Evolutionary conservation across 176 grass and related monocot genomes (phyloP), one percentile per base, ranked within the genome.

Genomic region (Thalia dealbata): DNA sequence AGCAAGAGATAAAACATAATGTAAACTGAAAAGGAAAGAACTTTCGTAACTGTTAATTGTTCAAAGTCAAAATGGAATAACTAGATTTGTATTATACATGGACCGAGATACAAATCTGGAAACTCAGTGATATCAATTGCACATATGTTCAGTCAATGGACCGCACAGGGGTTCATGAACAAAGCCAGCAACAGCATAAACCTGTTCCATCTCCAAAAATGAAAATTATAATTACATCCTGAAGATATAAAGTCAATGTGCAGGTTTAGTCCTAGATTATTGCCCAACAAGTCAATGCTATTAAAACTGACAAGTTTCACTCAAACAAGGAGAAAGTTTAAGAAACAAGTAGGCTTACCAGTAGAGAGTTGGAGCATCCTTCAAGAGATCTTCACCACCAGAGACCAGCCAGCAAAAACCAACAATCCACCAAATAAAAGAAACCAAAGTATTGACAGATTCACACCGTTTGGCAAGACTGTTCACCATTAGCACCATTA

Each of bases 371-470:
- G 95, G 90, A 64, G 90, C 90, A 77, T 79, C 77, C 6, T 87
- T 72, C 50, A 88, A 64, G 6, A 99, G 90, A 23, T 78, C 16
- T 30, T 95, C 85, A 75, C 90, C 85, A 3, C 88, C 95, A 0
- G 95, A 85, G 30, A 91, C 77, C 76, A 88, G 64, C 90, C 90
- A 99, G 77, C 91, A 99, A 81, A 99, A 95, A 64, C 95, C 95
- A 80, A 95, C 69, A 52, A 99, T 82, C 95, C 95, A 99, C 95
- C 95, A 99, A 42, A 99, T 73, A 80, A 99, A 87, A 26, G 95
- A 99, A 43, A 72, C 62, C 79, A 88, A 63, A 0, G 87, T 95
- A 79, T 99, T 99, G 42, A 99, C 27, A 11, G 95, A 91, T 81
- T 99, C 95, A 0, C 95, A 99, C 29, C 78, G 78, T 59, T 86